Conservation (phyloP, 306 rosid species). For the Medicago truncatula region DNA sequence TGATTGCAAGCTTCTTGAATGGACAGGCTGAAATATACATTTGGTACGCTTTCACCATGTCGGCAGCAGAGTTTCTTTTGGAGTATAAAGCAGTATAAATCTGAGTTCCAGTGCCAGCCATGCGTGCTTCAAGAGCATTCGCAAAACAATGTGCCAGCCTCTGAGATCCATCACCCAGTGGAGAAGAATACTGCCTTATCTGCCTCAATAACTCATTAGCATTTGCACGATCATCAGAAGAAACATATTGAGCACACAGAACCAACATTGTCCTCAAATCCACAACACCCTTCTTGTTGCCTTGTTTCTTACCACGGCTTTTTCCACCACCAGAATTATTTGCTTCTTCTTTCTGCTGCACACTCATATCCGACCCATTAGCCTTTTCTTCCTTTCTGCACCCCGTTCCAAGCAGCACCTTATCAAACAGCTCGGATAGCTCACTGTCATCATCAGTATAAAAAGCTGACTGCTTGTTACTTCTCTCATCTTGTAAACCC, state of each 20-base stretch:
- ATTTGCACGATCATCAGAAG: slow-evolving; percentile 56
- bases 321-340: slow-evolving; percentile 48
- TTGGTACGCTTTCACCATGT: slow-evolving; percentile 62
- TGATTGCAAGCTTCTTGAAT: slow-evolving; percentile 55
- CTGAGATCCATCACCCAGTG: slow-evolving; percentile 67
- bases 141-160: slow-evolving; percentile 77
- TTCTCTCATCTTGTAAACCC: slow-evolving; percentile 50
- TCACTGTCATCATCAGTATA: slow-evolving; percentile 55
- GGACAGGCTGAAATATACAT: slow-evolving; percentile 53
- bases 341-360: slow-evolving; percentile 49
- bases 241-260: slow-evolving; percentile 71
- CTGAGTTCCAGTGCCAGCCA: slow-evolving; percentile 61
- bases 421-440: slow-evolving; percentile 55
- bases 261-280: slow-evolving; percentile 69
- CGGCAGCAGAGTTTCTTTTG: slow-evolving; percentile 55
- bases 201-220: slow-evolving; percentile 65
- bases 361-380: slow-evolving; percentile 15
- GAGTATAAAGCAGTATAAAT: slow-evolving; percentile 44
- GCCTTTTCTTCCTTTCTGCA: slow-evolving; percentile 26
- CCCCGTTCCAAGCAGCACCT: slow-evolving; percentile 47
- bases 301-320: slow-evolving; percentile 43
- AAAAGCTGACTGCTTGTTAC: slow-evolving; percentile 58
- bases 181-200: slow-evolving; percentile 72
- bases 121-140: slow-evolving; percentile 71
- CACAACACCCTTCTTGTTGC: slow-evolving; percentile 48